These are phyloP conservation scores for Pontederia paniculata DNA, from an alignment of 176 grass and related monocot species.

Conservation along the genomic window DNA sequence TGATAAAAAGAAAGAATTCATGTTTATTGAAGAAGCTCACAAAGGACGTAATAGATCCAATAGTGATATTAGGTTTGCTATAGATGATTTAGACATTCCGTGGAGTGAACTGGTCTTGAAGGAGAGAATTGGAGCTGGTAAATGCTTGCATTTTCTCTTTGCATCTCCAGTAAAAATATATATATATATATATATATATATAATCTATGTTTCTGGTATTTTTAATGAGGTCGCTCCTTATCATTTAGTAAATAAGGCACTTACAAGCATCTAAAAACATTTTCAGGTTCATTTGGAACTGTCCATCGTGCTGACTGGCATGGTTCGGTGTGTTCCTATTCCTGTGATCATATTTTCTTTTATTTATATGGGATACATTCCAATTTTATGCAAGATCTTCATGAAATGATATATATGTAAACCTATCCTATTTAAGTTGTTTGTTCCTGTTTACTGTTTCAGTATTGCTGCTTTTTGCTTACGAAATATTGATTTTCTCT, in stretches of 20 bases:
- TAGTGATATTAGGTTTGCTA: slow-evolving; percentile 46
- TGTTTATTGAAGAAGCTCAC: slow-evolving; percentile 31
- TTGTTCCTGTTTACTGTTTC: too few species aligned
- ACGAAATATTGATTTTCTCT: too few species aligned
- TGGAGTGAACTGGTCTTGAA: slow-evolving; percentile 84
- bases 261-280: not conserved
- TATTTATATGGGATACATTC: not conserved
- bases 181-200: not conserved
- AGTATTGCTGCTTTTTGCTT: too few species aligned
- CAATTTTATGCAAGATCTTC: not conserved
- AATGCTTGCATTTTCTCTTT: not conserved
- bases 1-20: slow-evolving; percentile 58
- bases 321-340: slow-evolving; percentile 74
- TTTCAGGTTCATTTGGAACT: slow-evolving; percentile 97
- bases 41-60: slow-evolving; percentile 29
- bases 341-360: not conserved
- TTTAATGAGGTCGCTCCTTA: too few species aligned
- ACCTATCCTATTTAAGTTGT: too few species aligned
- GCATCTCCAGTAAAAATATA: not conserved
- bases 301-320: slow-evolving; percentile 99
- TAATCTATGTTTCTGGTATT: not conserved
- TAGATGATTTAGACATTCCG: slow-evolving; percentile 67
- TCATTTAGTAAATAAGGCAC: not conserved
- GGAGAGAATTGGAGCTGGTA: slow-evolving; percentile 98
- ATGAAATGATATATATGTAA: too few species aligned